Evolutionary conservation across 257 asterid genomes (phyloP).

Genomic region (Solanum sejunctum): DNA sequence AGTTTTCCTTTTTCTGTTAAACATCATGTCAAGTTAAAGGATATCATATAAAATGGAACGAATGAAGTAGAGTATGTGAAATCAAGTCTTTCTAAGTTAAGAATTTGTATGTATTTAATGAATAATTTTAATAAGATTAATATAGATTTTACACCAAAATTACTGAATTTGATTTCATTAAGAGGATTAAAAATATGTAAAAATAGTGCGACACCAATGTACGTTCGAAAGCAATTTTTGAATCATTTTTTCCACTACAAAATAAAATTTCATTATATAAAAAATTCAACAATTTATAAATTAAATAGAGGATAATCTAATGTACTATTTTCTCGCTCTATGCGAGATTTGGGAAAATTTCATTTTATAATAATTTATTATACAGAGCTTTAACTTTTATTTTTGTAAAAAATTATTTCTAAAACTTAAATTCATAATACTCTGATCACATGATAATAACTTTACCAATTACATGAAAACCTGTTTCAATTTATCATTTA

Average conservation of each 20-base stretch:
- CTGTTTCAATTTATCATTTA: neutral
- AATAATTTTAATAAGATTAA: neutral
- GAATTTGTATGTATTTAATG: neutral
- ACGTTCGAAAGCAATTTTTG: neutral
- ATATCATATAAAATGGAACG: no score
- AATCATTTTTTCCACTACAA: neutral
- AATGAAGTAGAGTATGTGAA: neutral
- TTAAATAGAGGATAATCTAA: no score
- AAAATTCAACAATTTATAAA: neutral
- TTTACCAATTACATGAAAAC: neutral
- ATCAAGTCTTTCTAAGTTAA: neutral
- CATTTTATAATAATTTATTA: rapidly evolving
- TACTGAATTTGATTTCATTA: neutral
- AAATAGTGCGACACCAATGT: neutral
- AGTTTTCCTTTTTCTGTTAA: no score
- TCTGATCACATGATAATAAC: neutral
- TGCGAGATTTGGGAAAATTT: neutral
- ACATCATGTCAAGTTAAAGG: no score
- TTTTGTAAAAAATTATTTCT: neutral
- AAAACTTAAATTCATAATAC: rapidly evolving
- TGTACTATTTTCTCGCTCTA: neutral
- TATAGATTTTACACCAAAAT: neutral
- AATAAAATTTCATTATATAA: neutral
- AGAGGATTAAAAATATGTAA: neutral
- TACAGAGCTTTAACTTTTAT: neutral